Conservation (phyloP, 2,329 filamentous ascomycete genomes). For the Zasmidium citrigriseum region DNA sequence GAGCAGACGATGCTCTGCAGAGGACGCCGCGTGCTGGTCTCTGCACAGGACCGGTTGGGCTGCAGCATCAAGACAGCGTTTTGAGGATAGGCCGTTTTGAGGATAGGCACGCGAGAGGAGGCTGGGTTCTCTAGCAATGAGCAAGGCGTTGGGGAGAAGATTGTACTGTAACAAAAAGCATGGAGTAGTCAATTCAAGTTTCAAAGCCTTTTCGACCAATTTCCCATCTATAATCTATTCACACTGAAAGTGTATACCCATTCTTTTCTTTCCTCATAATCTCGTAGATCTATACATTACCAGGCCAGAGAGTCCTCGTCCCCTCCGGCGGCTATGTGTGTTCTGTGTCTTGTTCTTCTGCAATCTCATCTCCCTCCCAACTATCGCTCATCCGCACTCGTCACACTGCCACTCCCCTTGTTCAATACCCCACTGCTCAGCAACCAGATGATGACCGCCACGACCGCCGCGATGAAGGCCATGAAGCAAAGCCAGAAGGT, state of each 20-base stretch:
- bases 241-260: not conserved
- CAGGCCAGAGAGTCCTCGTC: not conserved
- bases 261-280: conserved; percentile 4
- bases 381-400: conserved; percentile 7
- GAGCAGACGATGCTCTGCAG: no score
- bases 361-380: conserved; percentile 1
- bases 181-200: not conserved
- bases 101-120: not conserved
- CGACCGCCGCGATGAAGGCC: conserved; percentile 47
- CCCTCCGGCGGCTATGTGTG: not conserved
- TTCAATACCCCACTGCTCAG: conserved; percentile 23
- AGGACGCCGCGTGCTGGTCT: no score
- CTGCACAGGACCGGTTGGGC: not conserved
- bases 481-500: conserved; percentile 49
- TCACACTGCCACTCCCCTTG: not conserved
- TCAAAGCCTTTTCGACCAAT: not conserved
- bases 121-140: not conserved
- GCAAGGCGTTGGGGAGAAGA: not conserved
- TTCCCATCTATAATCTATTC: conserved; percentile 1
- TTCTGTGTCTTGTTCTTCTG: not conserved
- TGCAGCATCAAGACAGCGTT: not conserved
- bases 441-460: conserved; percentile 50
- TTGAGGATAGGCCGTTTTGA: not conserved
- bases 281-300: conserved; percentile 10
- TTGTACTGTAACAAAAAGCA: not conserved